phyloP scores from a whole-genome alignment of 179 eudicot genomes.

The Monotropa hypopitys region DNA sequence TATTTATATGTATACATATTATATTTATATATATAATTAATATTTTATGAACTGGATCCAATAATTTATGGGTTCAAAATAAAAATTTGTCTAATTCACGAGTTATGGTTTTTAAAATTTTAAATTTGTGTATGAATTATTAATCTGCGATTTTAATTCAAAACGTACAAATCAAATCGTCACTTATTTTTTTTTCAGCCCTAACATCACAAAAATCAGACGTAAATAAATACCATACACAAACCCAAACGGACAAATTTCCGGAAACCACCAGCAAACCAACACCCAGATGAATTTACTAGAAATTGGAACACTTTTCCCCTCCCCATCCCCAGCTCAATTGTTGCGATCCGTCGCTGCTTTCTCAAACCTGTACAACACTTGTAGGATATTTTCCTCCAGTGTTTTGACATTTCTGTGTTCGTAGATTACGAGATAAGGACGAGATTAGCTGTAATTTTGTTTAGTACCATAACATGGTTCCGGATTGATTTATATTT shows the following conservation, averaged over 20 bases:
- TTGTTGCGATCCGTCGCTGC: neutral
- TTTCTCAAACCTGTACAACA: neutral
- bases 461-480: neutral
- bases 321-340: neutral
- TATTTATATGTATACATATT: too few relatives aligned
- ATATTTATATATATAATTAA: too few relatives aligned
- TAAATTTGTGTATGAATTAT: too few relatives aligned
- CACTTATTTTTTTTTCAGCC: too few relatives aligned
- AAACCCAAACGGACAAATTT: neutral
- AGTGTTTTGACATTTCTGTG: neutral
- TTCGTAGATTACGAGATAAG: neutral
- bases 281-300: neutral
- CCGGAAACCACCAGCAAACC: neutral
- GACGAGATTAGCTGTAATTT: neutral
- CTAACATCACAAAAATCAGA: neutral
- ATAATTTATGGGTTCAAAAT: too few relatives aligned
- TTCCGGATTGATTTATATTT: neutral
- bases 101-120: too few relatives aligned
- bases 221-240: neutral
- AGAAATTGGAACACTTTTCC: neutral
- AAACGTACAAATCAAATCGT: too few relatives aligned
- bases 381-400: neutral
- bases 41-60: too few relatives aligned
- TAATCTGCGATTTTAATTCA: too few relatives aligned
- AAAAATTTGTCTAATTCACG: too few relatives aligned